Evolutionary conservation across 352 stramenopile species (phyloP).

Genomic region (Globisporangium nunn): DNA sequence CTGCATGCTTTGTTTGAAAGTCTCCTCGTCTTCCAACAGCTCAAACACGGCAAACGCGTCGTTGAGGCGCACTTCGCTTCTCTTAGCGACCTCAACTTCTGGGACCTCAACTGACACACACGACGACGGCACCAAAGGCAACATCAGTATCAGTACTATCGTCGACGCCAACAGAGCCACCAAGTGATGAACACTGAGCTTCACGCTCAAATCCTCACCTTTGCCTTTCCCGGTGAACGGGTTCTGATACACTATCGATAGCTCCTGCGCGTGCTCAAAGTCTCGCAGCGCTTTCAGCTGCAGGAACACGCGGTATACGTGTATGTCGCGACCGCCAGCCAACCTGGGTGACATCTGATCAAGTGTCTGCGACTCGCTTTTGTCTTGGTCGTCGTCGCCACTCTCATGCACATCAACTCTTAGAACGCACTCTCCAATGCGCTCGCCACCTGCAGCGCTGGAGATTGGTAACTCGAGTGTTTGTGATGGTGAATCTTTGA

Average conservation of each 20-base stretch:
- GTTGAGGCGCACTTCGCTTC: conserved; percentile 22
- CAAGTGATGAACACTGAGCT: not conserved
- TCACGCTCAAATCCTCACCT: conserved; percentile 14
- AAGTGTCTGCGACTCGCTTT: not conserved
- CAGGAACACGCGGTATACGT: conserved; percentile 28
- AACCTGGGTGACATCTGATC: not conserved
- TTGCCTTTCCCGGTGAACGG: conserved; percentile 28
- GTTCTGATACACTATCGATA: conserved; percentile 26
- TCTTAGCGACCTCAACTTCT: conserved; percentile 25
- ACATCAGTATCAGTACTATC: not conserved
- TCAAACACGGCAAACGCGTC: conserved; percentile 46
- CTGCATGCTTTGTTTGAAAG: conserved; percentile 47
- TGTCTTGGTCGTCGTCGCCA: not conserved
- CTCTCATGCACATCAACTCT: not conserved
- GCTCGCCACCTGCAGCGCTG: not conserved
- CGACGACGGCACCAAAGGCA: not conserved
- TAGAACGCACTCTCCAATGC: conserved; percentile 6
- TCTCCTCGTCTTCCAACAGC: conserved; percentile 19
- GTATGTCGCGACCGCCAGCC: not conserved
- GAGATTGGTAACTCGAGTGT: not conserved
- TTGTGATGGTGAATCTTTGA: not conserved
- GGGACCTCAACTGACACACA: conserved; percentile 29
- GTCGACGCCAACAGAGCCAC: not conserved
- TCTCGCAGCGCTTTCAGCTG: conserved; percentile 32
- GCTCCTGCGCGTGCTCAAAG: conserved; percentile 15